Conservation (phyloP, 106 monocot genomes). For the Apostasia shenzhenica region DNA sequence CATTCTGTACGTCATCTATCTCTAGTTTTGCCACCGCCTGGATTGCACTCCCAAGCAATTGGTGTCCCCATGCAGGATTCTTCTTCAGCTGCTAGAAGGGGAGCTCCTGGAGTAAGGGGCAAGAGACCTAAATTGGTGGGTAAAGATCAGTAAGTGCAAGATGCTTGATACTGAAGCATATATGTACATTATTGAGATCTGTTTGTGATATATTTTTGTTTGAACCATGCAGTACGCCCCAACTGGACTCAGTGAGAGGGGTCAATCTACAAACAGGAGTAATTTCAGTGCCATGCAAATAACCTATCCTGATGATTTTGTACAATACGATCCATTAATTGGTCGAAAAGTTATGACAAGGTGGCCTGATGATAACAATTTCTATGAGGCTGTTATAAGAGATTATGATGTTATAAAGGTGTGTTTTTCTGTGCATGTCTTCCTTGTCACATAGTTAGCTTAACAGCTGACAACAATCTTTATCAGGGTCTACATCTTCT, state of each 20-base stretch:
- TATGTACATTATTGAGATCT: not conserved
- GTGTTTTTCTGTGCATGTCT: conserved; percentile 20
- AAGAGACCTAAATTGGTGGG: conserved; percentile 87
- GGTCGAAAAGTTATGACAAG: conserved; percentile 84
- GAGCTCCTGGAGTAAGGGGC: conserved; percentile 39
- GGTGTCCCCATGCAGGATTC: conserved; percentile 48
- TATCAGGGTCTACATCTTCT: conserved; percentile 78
- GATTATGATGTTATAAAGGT: conserved; percentile 76
- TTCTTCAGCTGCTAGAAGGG: conserved; percentile 59
- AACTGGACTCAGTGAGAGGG: conserved; percentile 32
- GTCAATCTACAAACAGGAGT: conserved; percentile 26
- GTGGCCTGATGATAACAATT: conserved; percentile 93
- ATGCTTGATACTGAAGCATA: not conserved
- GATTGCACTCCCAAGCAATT: conserved; percentile 36
- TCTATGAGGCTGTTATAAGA: conserved; percentile 95
- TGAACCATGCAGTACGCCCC: conserved; percentile 29
- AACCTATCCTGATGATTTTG: conserved; percentile 23
- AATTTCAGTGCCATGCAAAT: conserved; percentile 18
- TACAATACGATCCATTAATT: conserved; percentile 52
- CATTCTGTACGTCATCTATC: conserved; percentile 59
- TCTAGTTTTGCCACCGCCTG: conserved; percentile 49
- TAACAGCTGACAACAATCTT: conserved; percentile 16
- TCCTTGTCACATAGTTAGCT: conserved; percentile 13
- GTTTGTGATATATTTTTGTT: not conserved
- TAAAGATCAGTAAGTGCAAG: not conserved